Conservation (phyloP, 495 filamentous ascomycete species). For the Hypoxylon perforatum region DNA sequence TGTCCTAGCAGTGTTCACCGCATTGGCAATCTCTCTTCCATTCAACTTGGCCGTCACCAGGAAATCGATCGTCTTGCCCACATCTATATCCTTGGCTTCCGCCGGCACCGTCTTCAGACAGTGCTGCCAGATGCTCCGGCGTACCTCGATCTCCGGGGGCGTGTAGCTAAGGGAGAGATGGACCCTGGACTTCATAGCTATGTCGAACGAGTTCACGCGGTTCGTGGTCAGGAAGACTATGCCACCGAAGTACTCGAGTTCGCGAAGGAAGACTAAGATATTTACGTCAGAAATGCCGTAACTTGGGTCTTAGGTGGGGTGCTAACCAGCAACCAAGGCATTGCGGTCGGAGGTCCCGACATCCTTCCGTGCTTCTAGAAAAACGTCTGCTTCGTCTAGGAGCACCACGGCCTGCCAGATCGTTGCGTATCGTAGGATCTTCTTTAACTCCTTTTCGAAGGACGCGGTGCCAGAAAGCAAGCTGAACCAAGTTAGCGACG, state of each 20-base stretch:
- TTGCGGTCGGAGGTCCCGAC: conserved; percentile 54
- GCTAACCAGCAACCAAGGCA: conserved; percentile 52
- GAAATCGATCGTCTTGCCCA: conserved; percentile 40
- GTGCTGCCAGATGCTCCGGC: conserved; percentile 46
- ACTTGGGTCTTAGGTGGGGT: not conserved
- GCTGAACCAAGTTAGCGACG: conserved; percentile 47
- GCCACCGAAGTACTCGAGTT: conserved; percentile 60
- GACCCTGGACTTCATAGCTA: conserved; percentile 65
- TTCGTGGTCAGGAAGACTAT: conserved; percentile 64
- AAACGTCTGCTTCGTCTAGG: conserved; percentile 61
- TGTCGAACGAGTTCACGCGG: conserved; percentile 63
- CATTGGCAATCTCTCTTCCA: conserved; percentile 73
- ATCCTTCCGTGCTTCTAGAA: conserved; percentile 54
- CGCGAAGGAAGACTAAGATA: conserved; percentile 59
- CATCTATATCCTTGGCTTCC: conserved; percentile 23
- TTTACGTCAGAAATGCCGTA: conserved; percentile 66
- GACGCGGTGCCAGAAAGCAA: conserved; percentile 24
- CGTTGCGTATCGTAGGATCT: conserved; percentile 77
- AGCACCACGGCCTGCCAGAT: conserved; percentile 63
- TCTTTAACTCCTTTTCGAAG: conserved; percentile 78
- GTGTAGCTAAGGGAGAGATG: conserved; percentile 54
- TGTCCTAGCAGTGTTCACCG: conserved; percentile 64
- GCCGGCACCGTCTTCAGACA: conserved; percentile 36
- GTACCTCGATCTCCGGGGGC: conserved; percentile 39
- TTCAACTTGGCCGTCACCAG: conserved; percentile 64